Conservation (phyloP, 192 early-diverging fungal genomes). For the Backusella psychrophila region DNA sequence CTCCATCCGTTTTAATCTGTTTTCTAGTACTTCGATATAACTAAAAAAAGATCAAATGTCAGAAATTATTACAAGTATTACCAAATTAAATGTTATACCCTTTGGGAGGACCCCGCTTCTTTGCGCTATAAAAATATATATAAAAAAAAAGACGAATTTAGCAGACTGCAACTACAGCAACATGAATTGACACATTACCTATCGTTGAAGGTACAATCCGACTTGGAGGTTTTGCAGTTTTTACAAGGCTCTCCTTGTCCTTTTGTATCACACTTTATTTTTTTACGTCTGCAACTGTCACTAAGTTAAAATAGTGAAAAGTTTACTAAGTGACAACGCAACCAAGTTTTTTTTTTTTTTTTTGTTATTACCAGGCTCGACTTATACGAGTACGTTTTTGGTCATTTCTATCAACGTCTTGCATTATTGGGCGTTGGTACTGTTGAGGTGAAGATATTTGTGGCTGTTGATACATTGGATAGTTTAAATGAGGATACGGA, state of each 20-base stretch:
- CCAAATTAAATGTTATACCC: not conserved
- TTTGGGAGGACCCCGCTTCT: conserved; percentile 39
- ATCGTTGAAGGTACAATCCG: conserved; percentile 31
- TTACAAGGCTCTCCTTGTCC: conserved; percentile 20
- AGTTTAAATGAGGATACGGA: not conserved
- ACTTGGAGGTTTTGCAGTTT: conserved; percentile 22
- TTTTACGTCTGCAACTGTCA: conserved; percentile 36
- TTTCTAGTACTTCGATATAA: conserved; percentile 37
- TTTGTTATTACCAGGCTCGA: conserved; percentile 30
- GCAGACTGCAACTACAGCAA: not conserved
- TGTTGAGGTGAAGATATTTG: not conserved
- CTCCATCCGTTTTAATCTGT: conserved; percentile 36
- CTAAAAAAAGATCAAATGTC: conserved; percentile 2
- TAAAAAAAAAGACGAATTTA: not conserved
- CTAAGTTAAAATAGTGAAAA: conserved; percentile 8
- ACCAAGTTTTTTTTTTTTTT: too few relatives aligned
- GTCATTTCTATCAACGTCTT: not conserved
- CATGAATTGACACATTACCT: conserved; percentile 18
- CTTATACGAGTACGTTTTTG: conserved; percentile 29
- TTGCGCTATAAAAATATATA: conserved; percentile 33
- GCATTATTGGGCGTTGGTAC: not conserved
- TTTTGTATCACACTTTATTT: conserved; percentile 32
- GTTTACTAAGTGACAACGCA: not conserved
- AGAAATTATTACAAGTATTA: not conserved
- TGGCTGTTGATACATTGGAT: not conserved